Base-by-base conservation (phyloP, 2,329 filamentous ascomycete species). In the Periglandula ipomoeae region DNA sequence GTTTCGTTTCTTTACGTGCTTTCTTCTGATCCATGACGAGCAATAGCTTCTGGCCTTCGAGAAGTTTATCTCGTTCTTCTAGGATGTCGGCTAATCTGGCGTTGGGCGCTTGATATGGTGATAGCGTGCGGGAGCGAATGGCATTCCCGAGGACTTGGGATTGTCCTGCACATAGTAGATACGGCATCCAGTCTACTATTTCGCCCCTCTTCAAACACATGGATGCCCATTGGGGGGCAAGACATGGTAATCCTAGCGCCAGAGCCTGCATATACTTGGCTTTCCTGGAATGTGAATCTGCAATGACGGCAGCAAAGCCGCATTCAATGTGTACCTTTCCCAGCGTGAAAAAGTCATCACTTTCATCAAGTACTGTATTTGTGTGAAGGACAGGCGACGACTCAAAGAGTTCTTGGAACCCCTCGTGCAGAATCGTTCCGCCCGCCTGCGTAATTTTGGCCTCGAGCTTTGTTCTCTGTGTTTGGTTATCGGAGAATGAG, bases 191-290 rank as follows among this genome's bases (percentile, higher is more conserved):
- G 46, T 86, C 78, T 0, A 94, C 67, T 0, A 91, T 66, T 7
- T 68, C 61, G 5, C 73, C 71, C 27, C 79, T 78, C 1, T 73
- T 65, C 3, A 91, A 65, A 53, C 87, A 95, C 44, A 85, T 78
- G 23, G 79, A 74, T 43, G 95, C 71, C 91, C 93, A 98, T 48
- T 84, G 82, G 5, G 82, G 78, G 5, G 88, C 85, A 2, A 98
- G 73, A 59, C 90, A 95, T 0, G 93, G 93, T 0, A 98, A 68
- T 1, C 88, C 89, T 1, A 98, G 77, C 0, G 93, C 90, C 2
- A 98, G 77, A 0, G 93, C 93, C 67, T 97, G 90, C 75, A 97
- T 87, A 64, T 93, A 96, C 63, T 97, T 98, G 44, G 83, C 79
- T 53, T 89, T 89, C 42, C 91, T 82, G 6, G 87, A 93, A 63